Evolutionary conservation across 768 basidiomycete genomes (phyloP), one percentile per base, ranked within the genome.

Genomic region (Collybia sp.): DNA sequence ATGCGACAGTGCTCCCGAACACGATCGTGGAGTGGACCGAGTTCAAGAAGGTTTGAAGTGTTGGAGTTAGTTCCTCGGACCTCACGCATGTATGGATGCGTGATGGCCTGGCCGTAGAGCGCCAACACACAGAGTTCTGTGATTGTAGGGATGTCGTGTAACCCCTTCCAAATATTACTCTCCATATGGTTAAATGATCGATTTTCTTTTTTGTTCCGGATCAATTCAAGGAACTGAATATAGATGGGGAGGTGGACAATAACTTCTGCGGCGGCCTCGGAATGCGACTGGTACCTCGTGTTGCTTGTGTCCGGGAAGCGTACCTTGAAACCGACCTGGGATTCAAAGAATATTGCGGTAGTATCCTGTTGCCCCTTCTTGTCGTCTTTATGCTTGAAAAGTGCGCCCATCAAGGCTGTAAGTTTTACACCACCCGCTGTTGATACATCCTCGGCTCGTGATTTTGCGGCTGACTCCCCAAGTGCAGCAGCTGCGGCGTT

Each of bases 321-420:
- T 15, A 58, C 3, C 8, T 25, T 16, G n/a, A 40, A 44, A 9
- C 58, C 61, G 4, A 58, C 19, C 16, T 45, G 11, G 2, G 44
- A n/a, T n/a, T 58, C 53, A 30, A 65, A 55, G 42, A 40, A 64
- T 25, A 50, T 47, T 4, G 20, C 20, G 37, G 44, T 55, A 0
- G 46, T 43, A 32, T 69, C 67, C 12, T 63, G 58, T 12, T 63
- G 53, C 25, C 70, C 69, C 40, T 64, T 64, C 48, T 66, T 70
- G 39, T 66, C 55, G 30, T 66, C 64, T 50, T 67, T 66, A 57
- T 71, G 49, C 32, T 60, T 55, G 41, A 70, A 61, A 12, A 71
- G 44, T 0, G 56, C 45, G 0, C 70, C 68, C 4, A 59, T 56
- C n/a, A 68, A 48, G 3, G 40, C 43, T 0, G 59, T 47, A 1